These are phyloP conservation scores for Chaetoceros muelleri DNA, from an alignment of 108 stramenopile species.

Conservation along the genomic window DNA sequence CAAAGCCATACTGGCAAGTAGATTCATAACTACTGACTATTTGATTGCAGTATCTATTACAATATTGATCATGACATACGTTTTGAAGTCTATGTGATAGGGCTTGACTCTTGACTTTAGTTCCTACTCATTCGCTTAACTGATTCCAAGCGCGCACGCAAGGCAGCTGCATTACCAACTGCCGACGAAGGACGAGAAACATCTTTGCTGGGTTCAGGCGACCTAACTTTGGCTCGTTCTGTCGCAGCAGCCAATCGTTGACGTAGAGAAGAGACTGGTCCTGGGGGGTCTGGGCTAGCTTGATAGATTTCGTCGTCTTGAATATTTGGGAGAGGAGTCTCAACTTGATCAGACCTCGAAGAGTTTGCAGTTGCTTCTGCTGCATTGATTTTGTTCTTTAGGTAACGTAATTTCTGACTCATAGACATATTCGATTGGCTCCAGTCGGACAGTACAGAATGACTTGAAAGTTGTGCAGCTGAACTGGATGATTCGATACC, in stretches of 20 bases:
- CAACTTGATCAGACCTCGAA: background rate
- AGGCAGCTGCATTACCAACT: slow-evolving; percentile 35
- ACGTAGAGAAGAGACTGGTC: slow-evolving; percentile 12
- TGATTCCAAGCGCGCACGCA: slow-evolving; percentile 40
- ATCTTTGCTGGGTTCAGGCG: background rate
- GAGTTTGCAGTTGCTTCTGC: slow-evolving; percentile 18
- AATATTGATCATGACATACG: no score
- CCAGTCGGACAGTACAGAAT: background rate
- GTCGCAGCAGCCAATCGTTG: slow-evolving; percentile 35
- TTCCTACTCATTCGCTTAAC: slow-evolving; percentile 15
- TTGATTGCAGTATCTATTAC: slow-evolving; percentile 1
- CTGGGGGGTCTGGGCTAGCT: slow-evolving; percentile 2
- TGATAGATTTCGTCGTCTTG: background rate
- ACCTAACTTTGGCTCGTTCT: slow-evolving; percentile 12
- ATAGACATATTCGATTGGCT: slow-evolving; percentile 12
- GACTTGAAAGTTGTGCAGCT: background rate
- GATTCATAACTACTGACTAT: no score
- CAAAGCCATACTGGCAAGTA: no score
- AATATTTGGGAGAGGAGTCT: background rate
- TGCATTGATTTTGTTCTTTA: slow-evolving; percentile 33
- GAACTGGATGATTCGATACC: background rate
- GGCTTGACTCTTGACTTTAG: no score
- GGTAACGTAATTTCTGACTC: slow-evolving; percentile 35
- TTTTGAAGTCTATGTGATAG: no score
- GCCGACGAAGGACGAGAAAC: slow-evolving; percentile 4